These are phyloP conservation scores for Grammothele lineata DNA, from an alignment of 768 basidiomycete genomes.

Conservation along the genomic window DNA sequence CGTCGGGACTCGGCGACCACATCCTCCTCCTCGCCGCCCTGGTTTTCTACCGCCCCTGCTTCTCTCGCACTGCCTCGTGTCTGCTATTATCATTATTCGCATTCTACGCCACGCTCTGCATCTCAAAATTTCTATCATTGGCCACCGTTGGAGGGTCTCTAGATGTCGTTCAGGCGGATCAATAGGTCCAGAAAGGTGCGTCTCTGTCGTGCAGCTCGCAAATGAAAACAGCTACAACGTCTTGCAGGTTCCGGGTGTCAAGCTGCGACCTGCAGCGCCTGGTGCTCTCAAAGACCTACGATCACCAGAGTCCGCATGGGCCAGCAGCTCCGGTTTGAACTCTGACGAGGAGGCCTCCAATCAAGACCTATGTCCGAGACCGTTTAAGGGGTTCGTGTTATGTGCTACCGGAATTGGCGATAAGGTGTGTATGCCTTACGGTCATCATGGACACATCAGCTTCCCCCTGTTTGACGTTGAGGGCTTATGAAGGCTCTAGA, in stretches of 20 bases:
- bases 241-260: slow-evolving; percentile 74
- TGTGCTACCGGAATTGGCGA: slow-evolving; percentile 78
- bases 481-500: no score
- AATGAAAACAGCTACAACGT: neutral
- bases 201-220: neutral
- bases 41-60: no score
- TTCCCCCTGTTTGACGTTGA: no score
- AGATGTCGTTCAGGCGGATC: slow-evolving; percentile 36
- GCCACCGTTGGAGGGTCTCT: no score
- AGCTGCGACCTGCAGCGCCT: slow-evolving; percentile 56
- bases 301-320: slow-evolving; percentile 37
- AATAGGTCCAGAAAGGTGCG: slow-evolving; percentile 67
- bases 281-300: slow-evolving; percentile 33
- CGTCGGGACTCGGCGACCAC: neutral
- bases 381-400: slow-evolving; percentile 59
- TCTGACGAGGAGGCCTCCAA: slow-evolving; percentile 29
- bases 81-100: neutral
- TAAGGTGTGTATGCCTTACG: slow-evolving; percentile 70
- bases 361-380: slow-evolving; percentile 46
- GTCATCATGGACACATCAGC: no score
- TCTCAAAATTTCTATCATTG: neutral
- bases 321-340: slow-evolving; percentile 42
- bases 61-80: neutral
- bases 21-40: no score
- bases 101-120: neutral